Conservation (phyloP, 129 eudicot species). For the Flaveria linearis region DNA sequence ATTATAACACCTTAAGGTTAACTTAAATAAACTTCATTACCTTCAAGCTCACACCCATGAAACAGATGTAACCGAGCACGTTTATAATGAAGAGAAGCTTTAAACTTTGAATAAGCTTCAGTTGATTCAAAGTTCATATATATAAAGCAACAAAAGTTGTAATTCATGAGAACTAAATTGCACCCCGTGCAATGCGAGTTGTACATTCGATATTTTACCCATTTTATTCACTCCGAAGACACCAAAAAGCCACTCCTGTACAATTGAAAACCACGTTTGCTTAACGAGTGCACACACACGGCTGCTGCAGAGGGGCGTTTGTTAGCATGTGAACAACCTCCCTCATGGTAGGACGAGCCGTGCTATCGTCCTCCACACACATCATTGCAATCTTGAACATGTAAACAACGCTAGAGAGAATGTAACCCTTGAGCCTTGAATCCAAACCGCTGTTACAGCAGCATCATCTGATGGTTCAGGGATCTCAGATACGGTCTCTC, state of each 20-base stretch:
- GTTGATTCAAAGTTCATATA: neutral
- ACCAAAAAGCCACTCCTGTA: constrained; percentile 37
- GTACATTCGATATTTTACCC: constrained; percentile 22
- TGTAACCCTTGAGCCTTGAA: constrained; percentile 65
- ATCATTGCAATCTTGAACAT: constrained; percentile 84
- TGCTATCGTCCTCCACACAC: constrained; percentile 91
- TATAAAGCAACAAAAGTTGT: constrained; percentile 4
- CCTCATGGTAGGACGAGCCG: constrained; percentile 83
- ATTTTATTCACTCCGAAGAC: constrained; percentile 21
- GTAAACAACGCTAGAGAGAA: constrained; percentile 49
- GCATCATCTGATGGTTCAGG: constrained; percentile 58
- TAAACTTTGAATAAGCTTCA: neutral
- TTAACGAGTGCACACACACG: constrained; percentile 6
- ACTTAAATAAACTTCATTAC: neutral
- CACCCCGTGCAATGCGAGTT: neutral
- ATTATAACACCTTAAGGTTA: no score
- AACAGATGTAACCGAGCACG: neutral
- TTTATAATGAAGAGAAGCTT: neutral
- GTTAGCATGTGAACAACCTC: constrained; percentile 90
- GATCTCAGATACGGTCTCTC: constrained; percentile 58
- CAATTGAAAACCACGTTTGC: constrained; percentile 14
- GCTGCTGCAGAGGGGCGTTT: constrained; percentile 41
- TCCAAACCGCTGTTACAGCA: constrained; percentile 76
- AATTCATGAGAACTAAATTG: constrained; percentile 1
- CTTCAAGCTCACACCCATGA: neutral